These are phyloP conservation scores for Dinochytrium kinnereticum DNA, from an alignment of 371 early-diverging fungal genomes.

Conservation along the genomic window DNA sequence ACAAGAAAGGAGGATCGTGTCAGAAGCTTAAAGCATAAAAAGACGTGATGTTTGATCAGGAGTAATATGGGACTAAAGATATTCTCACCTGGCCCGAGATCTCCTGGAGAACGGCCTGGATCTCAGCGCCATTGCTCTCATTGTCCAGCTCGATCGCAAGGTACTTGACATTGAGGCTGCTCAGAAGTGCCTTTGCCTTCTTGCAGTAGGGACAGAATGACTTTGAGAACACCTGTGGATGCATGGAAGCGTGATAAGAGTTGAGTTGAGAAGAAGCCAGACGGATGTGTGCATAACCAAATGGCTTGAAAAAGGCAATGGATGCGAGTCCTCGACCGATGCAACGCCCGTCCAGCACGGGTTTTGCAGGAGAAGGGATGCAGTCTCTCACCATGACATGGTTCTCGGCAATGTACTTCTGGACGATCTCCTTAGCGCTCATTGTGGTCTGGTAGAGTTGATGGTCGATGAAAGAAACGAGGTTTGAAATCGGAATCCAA, in stretches of 20 bases:
- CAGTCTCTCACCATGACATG: conserved; percentile 12
- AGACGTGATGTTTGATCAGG: neutral
- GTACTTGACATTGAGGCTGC: conserved; percentile 56
- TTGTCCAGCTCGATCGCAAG: conserved; percentile 65
- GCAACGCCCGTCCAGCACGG: too few relatives aligned
- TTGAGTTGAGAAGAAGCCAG: neutral
- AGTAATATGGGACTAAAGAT: neutral
- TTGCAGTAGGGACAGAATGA: conserved; percentile 84
- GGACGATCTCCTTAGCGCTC: conserved; percentile 12
- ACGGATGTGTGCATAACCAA: too few relatives aligned
- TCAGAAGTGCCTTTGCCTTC: conserved; percentile 72
- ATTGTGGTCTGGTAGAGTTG: neutral
- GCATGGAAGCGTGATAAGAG: neutral
- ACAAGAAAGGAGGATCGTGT: neutral
- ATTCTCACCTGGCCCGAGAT: conserved; percentile 67
- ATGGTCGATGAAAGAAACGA: neutral
- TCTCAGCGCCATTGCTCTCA: conserved; percentile 70
- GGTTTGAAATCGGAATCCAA: too few relatives aligned
- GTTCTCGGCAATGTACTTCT: conserved; percentile 5
- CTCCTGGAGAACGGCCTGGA: conserved; percentile 73
- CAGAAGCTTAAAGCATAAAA: neutral
- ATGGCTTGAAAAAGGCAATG: too few relatives aligned
- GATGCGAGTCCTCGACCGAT: too few relatives aligned
- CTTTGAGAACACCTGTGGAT: conserved; percentile 77
- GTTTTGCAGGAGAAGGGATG: neutral